phyloP scores from a whole-genome alignment of 331 rosid species.

The Acacia concinna region DNA sequence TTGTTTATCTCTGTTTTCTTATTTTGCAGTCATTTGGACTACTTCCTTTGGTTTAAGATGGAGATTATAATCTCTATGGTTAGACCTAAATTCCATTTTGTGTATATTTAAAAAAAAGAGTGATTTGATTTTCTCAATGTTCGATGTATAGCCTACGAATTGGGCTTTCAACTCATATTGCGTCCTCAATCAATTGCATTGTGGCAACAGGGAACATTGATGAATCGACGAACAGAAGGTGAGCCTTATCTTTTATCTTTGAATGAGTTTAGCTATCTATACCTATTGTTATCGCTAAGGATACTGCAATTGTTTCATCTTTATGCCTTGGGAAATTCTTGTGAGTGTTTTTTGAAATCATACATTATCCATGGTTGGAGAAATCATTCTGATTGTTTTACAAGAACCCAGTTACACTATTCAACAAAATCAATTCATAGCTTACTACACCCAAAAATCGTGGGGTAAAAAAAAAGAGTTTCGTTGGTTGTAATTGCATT shows the following conservation, averaged over 20 bases:
- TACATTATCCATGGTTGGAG: not conserved
- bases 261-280: not conserved
- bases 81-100: not conserved
- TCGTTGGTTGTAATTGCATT: too few relatives aligned
- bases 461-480: too few relatives aligned
- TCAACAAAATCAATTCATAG: not conserved
- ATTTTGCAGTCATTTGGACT: conserved; percentile 48
- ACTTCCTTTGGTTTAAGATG: conserved; percentile 50
- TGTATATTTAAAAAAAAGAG: too few relatives aligned
- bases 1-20: not conserved
- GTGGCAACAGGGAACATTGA: not conserved
- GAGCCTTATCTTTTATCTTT: not conserved
- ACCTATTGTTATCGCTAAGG: not conserved
- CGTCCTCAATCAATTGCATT: not conserved
- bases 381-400: not conserved
- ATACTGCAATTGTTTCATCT: not conserved
- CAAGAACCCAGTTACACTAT: not conserved
- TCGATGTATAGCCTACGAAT: not conserved
- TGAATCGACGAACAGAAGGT: not conserved
- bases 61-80: conserved; percentile 50
- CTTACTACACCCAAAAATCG: not conserved
- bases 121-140: not conserved
- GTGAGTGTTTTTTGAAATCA: too few relatives aligned
- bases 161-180: not conserved
- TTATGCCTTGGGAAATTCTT: not conserved